These are phyloP conservation scores for Neurospora sp. DNA, from an alignment of 495 filamentous ascomycete genomes.

Conservation along the genomic window DNA sequence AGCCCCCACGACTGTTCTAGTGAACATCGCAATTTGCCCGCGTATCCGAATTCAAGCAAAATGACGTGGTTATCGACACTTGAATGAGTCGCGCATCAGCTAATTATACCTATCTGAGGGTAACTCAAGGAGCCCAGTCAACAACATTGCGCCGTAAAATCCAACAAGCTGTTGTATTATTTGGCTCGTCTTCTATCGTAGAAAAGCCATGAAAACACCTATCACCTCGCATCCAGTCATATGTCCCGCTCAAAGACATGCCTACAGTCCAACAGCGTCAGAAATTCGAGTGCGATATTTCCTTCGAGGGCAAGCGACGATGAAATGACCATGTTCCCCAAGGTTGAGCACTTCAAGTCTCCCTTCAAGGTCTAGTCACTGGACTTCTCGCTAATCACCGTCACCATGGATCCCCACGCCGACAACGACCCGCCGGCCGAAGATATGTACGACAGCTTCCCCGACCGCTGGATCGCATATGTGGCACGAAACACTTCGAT, in stretches of 20 bases:
- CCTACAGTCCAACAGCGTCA: background rate
- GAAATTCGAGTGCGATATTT: background rate
- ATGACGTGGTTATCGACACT: background rate
- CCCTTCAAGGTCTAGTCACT: no score
- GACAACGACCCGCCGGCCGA: no score
- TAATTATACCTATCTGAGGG: background rate
- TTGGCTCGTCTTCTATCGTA: background rate
- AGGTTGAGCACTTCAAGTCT: no score
- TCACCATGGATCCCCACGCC: no score
- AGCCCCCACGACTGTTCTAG: background rate
- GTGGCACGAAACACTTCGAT: no score
- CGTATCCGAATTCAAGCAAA: no score
- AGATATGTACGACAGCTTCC: no score
- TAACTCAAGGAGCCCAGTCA: background rate
- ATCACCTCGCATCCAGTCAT: background rate
- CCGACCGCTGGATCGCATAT: no score
- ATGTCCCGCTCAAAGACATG: background rate
- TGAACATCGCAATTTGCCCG: background rate
- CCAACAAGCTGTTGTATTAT: background rate
- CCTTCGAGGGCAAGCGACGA: background rate
- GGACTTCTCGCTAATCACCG: no score
- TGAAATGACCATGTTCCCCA: background rate
- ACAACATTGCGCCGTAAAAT: background rate
- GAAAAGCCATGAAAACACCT: background rate
- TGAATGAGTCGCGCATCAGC: background rate